phyloP scores from a whole-genome alignment of 192 early-diverging fungal genomes.

The Backusella circina region DNA sequence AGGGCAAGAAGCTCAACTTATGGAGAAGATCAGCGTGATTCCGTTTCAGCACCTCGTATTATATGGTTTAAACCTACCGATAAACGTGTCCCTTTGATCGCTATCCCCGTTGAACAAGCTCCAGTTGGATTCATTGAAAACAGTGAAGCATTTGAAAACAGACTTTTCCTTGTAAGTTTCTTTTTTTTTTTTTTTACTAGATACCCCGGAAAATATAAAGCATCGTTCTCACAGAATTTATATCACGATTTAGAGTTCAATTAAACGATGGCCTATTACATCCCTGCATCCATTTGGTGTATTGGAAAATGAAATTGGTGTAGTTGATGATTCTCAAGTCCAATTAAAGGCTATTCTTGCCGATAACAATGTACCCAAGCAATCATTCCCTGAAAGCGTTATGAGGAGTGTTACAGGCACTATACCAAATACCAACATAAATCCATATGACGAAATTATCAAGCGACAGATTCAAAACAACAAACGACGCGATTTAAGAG shows the following conservation, averaged over 20 bases:
- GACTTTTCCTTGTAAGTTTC: slow-evolving; percentile 47
- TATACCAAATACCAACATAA: not conserved
- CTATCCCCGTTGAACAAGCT: slow-evolving; percentile 62
- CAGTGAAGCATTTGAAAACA: slow-evolving; percentile 45
- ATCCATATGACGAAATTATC: not conserved
- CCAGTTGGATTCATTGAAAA: slow-evolving; percentile 64
- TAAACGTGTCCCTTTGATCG: slow-evolving; percentile 68
- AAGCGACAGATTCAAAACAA: slow-evolving; percentile 71
- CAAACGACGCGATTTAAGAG: slow-evolving; percentile 51
- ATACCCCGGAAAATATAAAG: not conserved
- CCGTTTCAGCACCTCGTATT: slow-evolving; percentile 44
- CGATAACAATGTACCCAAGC: slow-evolving; percentile 70
- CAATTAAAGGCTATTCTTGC: slow-evolving; percentile 78
- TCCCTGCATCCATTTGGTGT: slow-evolving; percentile 70
- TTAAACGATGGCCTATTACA: slow-evolving; percentile 64
- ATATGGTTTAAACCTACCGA: slow-evolving; percentile 83
- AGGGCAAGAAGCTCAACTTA: slow-evolving; percentile 5
- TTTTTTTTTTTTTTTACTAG: not conserved
- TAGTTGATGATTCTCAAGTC: slow-evolving; percentile 73
- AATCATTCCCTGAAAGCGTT: slow-evolving; percentile 65
- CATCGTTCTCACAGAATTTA: not conserved
- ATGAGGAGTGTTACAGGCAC: slow-evolving; percentile 61
- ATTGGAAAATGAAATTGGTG: slow-evolving; percentile 64
- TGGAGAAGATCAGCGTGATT: slow-evolving; percentile 35
- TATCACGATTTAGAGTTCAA: slow-evolving; percentile 42